phyloP scores from a whole-genome alignment of 768 basidiomycete species.

The Lactarius deliciosus region DNA sequence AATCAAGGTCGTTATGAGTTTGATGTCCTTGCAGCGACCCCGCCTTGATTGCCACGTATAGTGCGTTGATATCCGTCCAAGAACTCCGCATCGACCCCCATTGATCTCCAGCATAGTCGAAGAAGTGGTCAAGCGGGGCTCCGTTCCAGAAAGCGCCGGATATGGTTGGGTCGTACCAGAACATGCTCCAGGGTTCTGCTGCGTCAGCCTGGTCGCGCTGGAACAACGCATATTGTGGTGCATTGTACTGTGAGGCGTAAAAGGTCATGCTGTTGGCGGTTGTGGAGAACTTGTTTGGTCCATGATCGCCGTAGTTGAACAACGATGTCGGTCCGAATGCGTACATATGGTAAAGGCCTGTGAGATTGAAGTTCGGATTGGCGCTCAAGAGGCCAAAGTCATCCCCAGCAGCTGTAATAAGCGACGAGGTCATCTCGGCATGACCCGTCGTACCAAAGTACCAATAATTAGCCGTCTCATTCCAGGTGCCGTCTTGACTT shows the following conservation, averaged over 20 bases:
- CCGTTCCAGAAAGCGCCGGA: slow-evolving; percentile 92
- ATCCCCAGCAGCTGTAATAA: slow-evolving; percentile 84
- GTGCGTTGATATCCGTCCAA: slow-evolving; percentile 85
- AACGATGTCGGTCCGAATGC: slow-evolving; percentile 79
- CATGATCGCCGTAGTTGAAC: slow-evolving; percentile 82
- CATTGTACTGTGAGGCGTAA: slow-evolving; percentile 66
- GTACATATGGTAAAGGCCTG: slow-evolving; percentile 90
- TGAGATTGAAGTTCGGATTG: slow-evolving; percentile 71
- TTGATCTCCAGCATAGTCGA: slow-evolving; percentile 65
- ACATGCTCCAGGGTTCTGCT: slow-evolving; percentile 60
- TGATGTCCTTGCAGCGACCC: slow-evolving; percentile 81
- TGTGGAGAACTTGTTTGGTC: slow-evolving; percentile 92
- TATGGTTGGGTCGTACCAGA: slow-evolving; percentile 88
- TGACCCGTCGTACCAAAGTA: slow-evolving; percentile 91
- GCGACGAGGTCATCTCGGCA: slow-evolving; percentile 83
- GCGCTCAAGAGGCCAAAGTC: slow-evolving; percentile 66
- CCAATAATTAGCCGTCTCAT: slow-evolving; percentile 94
- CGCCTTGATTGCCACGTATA: slow-evolving; percentile 88
- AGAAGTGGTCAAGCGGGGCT: slow-evolving; percentile 77
- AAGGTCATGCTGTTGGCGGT: slow-evolving; percentile 89
- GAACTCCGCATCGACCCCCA: slow-evolving; percentile 92
- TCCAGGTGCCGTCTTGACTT: slow-evolving; percentile 82
- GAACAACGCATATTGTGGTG: slow-evolving; percentile 77
- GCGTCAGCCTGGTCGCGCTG: slow-evolving; percentile 79
- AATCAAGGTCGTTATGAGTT: slow-evolving; percentile 93